Base-by-base conservation (phyloP, 176 grass and related monocot genomes). In the Elymus sibiricus region DNA sequence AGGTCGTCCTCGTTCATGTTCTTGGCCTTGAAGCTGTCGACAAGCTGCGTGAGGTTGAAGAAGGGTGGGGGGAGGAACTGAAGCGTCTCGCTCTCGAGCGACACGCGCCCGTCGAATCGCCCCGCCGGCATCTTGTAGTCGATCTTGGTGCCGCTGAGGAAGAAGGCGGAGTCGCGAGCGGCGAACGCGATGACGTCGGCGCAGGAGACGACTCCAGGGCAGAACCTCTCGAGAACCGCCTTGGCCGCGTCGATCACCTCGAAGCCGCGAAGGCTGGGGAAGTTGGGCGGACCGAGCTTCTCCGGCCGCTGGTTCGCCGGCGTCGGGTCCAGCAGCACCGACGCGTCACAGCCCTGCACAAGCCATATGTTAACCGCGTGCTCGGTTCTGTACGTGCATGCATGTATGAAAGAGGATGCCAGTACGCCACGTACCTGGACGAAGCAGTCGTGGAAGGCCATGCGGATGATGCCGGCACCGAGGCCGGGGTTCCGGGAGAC, bases 391-490 rank as follows among this genome's bases (percentile, higher is more conserved):
- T 28, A 74, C 40, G 6, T 43, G 46, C 73, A 34, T 34, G 46
- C 73, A 34, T 34, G 46, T 44, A 53, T 76, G 39, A 11, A 72
- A 6, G 3, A 28, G 14, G 11, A 74, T 29, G 9, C 15, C 13
- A 19, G 72, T 27, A 25, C 46, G 46, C 16, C 6, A 53, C 49
- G 34, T 59, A 88, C 93, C 87, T 59, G 71, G 58, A 95, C 91
- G 78, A 95, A 95, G 77, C 94, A 95, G 83, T 95, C 94, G 46
- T 95, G 91, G 84, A 95, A 95, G 43, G 67, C 53, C 91, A 95
- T 84, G 43, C 94, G 81, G 78, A 95, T 79, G 76, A 93, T 47
- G 14, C 89, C 88, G 25, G 94, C 94, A 59, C 86, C 94, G 24
- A 87, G 3, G 72, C 94, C 94, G 14, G 74, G 83, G 38, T 83